Base-by-base conservation (phyloP, 345 rosid genomes). In the Corchorus capsularis region DNA sequence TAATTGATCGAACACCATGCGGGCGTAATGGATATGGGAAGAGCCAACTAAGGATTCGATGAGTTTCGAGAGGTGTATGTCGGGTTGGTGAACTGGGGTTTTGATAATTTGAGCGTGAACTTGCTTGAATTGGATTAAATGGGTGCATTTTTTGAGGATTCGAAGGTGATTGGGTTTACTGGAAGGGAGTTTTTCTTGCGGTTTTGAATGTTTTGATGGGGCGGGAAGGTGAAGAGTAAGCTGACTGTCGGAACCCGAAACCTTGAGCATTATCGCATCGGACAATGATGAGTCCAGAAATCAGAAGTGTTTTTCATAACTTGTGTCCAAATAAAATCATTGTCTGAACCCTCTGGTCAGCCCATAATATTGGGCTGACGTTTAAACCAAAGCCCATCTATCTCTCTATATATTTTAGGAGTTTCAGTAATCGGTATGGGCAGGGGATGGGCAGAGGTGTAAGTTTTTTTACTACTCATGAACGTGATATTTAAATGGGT, bases 81-180 rank as follows among this genome's bases (percentile, higher is more conserved):
- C 77, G 5, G 73, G 8, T 17, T 49, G 12, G 43, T 20, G 35
- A 22, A 39, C 8, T 4, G 73, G 13, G 63, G 63, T 57, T 49
- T 57, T 76, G 56, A 76, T 22, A 69, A 80, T 72, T 64, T 72
- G 77, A 19, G 79, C 79, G 15, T 76, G 83, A 34, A 66, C 57
- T 52, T 72, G 74, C 79, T 76, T 71, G 74, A 80, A 76, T 13
- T 80, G 79, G 59, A 71, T 11, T 12, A 80, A 72, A 41, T 76
- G 79, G 69, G 65, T 49, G 65, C 79, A 72, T 34, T 72, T 76
- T n/a, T 66, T 72, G 27, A 72, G 77, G 27, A 60, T 63, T 10
- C 34, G 66, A 43, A 53, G 72, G 32, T 53, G 61, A 53, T 37
- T 56, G 56, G 35, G 35, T 12, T 71, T 71, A 4, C 22, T 14